Conservation (phyloP, 345 rosid species). For the Noccaea bulbosa region DNA sequence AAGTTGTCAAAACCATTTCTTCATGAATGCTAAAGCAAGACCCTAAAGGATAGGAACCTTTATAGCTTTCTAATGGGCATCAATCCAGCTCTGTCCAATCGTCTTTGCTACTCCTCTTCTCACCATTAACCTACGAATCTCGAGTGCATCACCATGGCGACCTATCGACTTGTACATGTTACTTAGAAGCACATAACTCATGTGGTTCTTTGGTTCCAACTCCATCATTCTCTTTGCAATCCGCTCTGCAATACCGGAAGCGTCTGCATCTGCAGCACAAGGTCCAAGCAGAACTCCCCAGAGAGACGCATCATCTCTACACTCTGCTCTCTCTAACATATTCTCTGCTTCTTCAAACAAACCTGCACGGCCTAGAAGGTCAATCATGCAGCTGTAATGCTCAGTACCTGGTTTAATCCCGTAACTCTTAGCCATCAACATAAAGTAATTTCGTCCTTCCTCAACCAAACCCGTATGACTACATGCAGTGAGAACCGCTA, state of each 20-base stretch:
- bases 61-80: constrained; percentile 40
- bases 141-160: constrained; percentile 77
- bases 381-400: constrained; percentile 91
- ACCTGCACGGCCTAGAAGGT: constrained; percentile 89
- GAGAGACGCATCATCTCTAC: constrained; percentile 65
- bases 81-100: constrained; percentile 73
- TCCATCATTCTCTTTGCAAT: constrained; percentile 76
- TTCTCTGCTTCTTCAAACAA: constrained; percentile 80
- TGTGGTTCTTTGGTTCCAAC: constrained; percentile 64
- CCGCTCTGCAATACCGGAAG: constrained; percentile 66
- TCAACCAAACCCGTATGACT: constrained; percentile 80
- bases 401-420: constrained; percentile 71
- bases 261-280: constrained; percentile 56
- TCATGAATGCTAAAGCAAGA: constrained; percentile 28
- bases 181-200: constrained; percentile 81
- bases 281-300: constrained; percentile 96
- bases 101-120: constrained; percentile 64
- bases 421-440: constrained; percentile 53
- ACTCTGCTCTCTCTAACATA: constrained; percentile 66
- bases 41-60: not conserved
- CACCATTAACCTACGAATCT: constrained; percentile 69
- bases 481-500: constrained; percentile 87
- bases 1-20: constrained; percentile 29
- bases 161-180: constrained; percentile 76
- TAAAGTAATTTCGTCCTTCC: constrained; percentile 62